These are phyloP conservation scores for Myxozyma mucilagina DNA, from an alignment of 805 yeast species.

Conservation along the genomic window DNA sequence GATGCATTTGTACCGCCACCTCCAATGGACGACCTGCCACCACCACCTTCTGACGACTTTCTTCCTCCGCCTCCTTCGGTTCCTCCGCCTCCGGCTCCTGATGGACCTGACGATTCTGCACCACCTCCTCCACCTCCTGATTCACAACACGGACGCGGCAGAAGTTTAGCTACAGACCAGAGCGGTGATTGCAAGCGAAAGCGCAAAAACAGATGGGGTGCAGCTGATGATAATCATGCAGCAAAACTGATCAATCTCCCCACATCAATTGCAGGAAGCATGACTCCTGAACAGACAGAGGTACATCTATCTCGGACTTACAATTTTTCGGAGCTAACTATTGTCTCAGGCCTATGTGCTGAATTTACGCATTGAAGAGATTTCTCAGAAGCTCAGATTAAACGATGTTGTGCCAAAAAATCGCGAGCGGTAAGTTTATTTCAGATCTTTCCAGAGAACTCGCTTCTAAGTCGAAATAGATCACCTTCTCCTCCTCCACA, in stretches of 20 bases:
- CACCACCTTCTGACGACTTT: slow-evolving; percentile 20
- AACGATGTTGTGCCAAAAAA: slow-evolving; percentile 52
- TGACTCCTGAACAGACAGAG: slow-evolving; percentile 77
- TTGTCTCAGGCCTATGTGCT: slow-evolving; percentile 52
- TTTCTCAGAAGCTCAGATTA: slow-evolving; percentile 59
- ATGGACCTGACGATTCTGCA: neutral
- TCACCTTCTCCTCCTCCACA: slow-evolving; percentile 93
- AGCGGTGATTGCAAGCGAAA: slow-evolving; percentile 24
- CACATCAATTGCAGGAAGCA: slow-evolving; percentile 47
- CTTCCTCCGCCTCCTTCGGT: slow-evolving; percentile 22
- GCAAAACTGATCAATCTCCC: slow-evolving; percentile 42
- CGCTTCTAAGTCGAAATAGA: slow-evolving; percentile 2
- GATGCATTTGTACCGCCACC: slow-evolving; percentile 21
- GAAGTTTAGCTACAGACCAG: slow-evolving; percentile 7
- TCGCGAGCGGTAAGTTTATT: slow-evolving; percentile 41
- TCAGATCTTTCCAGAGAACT: neutral
- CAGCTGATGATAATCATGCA: slow-evolving; percentile 36
- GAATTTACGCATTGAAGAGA: slow-evolving; percentile 75
- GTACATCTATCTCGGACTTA: slow-evolving; percentile 1
- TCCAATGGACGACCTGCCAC: slow-evolving; percentile 1
- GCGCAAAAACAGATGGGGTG: slow-evolving; percentile 38
- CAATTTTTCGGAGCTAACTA: too few relatives aligned
- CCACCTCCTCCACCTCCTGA: slow-evolving; percentile 23
- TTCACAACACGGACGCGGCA: slow-evolving; percentile 21
- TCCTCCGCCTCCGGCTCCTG: slow-evolving; percentile 29